phyloP scores from a whole-genome alignment of 768 basidiomycete species.

The Neoboletus subvelutipes region DNA sequence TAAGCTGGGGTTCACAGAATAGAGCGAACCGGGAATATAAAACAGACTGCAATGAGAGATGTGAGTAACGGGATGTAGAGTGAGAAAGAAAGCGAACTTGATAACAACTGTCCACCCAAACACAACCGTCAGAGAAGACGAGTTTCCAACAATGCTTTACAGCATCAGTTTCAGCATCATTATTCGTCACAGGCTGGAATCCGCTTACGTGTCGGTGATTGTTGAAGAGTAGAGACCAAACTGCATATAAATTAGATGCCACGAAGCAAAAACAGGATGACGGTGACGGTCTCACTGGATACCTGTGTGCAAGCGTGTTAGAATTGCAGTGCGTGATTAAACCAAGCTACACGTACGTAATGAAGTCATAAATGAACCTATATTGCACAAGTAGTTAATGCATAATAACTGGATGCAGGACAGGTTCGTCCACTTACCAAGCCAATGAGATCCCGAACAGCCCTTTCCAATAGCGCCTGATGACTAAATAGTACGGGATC shows the following conservation, averaged over 20 bases:
- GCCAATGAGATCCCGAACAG: conserved; percentile 71
- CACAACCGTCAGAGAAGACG: conserved; percentile 51
- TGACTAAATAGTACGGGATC: conserved; percentile 74
- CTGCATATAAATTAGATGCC: conserved; percentile 32
- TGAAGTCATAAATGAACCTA: conserved; percentile 80
- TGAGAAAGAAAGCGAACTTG: conserved; percentile 49
- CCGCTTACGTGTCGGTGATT: conserved; percentile 59
- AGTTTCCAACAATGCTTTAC: conserved; percentile 56
- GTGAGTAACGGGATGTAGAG: conserved; percentile 3
- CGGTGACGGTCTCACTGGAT: conserved; percentile 50
- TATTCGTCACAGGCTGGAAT: not conserved
- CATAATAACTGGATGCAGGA: not conserved
- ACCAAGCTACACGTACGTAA: conserved; percentile 49
- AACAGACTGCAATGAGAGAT: conserved; percentile 42
- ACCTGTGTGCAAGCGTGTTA: conserved; percentile 36
- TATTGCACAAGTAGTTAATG: conserved; percentile 1
- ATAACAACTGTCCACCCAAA: conserved; percentile 88
- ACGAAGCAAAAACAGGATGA: not conserved
- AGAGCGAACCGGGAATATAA: conserved; percentile 55
- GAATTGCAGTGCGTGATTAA: not conserved
- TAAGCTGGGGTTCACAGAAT: not conserved
- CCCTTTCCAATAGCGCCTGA: conserved; percentile 79
- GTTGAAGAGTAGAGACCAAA: conserved; percentile 83
- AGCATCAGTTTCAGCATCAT: not conserved
- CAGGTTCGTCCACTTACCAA: conserved; percentile 47